Evolutionary conservation across 495 filamentous ascomycete genomes (phyloP), one percentile per base, ranked within the genome.

Genomic region (Neurospora tetrasperma): DNA sequence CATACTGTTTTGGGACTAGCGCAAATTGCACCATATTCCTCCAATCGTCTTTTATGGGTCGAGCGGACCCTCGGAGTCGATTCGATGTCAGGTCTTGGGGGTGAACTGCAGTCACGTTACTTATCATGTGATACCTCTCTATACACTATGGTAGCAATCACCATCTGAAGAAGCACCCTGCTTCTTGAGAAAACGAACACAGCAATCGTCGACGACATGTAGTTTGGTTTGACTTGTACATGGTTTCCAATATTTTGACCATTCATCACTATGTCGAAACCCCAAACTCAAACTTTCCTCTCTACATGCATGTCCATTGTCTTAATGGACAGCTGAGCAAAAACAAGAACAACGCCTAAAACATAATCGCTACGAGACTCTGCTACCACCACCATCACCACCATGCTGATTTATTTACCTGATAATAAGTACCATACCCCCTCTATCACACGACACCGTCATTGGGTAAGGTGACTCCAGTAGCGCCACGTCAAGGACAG

Each of bases 381-480:
- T 31, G 27, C 27, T 43, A 27, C 38, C 18, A 42, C 70, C 70
- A 23, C 42, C 42, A 42, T 42, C 42, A 41, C 18, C 18, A 23
- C 39, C 69, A 23, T 9, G 18, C 14, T 40, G 6, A 23, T 42
- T 69, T 5, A 12, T 23, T 77, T 80, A 86, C 74, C 84, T 83
- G 71, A 96, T 97, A 43, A 98, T 90, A 85, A 96, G 97, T 69
- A 98, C 89, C 78, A 95, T 90, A 5, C 96, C 96, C n/a, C 90
- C 90, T 75, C 95, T 87, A 84, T 99, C 96, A 69, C 90, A 95
- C 76, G 91, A 94, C 39, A 98, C 85, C 48, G 92, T 89, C 94
- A 98, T 97, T 10, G 93, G 90, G 81, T 96, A 97, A 69, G 96
- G 96, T 72, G 87, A 85, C 83, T 97, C 93, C 77, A 99, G 81